Percentiles rank a stretch among this genome's conserved stretches.
These are phyloP conservation scores for Pythium periplocum DNA, from an alignment of 352 stramenopile genomes.

Conservation along the genomic window DNA sequence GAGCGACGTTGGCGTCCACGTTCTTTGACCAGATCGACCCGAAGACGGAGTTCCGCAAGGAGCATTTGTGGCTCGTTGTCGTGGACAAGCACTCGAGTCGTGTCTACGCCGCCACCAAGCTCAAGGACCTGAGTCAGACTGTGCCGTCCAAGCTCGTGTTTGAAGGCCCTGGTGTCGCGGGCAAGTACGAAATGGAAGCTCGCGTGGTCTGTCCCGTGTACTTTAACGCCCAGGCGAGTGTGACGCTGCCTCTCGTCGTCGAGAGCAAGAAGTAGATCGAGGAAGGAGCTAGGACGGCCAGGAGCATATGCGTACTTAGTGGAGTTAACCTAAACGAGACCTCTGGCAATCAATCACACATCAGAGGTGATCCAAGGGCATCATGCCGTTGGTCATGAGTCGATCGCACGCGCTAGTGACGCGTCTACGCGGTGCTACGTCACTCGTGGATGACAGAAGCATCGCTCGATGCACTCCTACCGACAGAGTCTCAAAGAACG, in stretches of 20 bases:
- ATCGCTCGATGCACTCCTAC: too few species aligned
- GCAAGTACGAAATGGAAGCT: conserved; percentile 75
- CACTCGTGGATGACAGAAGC: too few species aligned
- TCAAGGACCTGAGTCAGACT: conserved; percentile 43
- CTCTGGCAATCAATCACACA: too few species aligned
- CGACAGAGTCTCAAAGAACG: too few species aligned
- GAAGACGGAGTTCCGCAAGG: conserved; percentile 62
- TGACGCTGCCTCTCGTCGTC: conserved; percentile 32
- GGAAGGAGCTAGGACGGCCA: too few species aligned
- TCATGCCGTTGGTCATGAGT: too few species aligned
- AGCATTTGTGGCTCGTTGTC: conserved; percentile 69
- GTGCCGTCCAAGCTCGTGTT: conserved; percentile 55
- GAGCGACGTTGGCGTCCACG: conserved; percentile 49
- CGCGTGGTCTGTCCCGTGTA: conserved; percentile 61
- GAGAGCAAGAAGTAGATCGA: conserved; percentile 21
- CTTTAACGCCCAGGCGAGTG: conserved; percentile 46
- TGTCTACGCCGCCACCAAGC: conserved; percentile 68
- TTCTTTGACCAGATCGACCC: conserved; percentile 70
- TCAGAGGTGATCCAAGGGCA: too few species aligned
- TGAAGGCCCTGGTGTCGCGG: conserved; percentile 50
- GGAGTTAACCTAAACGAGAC: too few species aligned
- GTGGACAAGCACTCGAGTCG: conserved; percentile 51
- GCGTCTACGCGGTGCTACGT: too few species aligned
- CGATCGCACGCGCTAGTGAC: too few species aligned
- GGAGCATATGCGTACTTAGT: too few species aligned